These are phyloP conservation scores for Vitis cinerea DNA, from an alignment of 164 flowering plant species.

Conservation along the genomic window DNA sequence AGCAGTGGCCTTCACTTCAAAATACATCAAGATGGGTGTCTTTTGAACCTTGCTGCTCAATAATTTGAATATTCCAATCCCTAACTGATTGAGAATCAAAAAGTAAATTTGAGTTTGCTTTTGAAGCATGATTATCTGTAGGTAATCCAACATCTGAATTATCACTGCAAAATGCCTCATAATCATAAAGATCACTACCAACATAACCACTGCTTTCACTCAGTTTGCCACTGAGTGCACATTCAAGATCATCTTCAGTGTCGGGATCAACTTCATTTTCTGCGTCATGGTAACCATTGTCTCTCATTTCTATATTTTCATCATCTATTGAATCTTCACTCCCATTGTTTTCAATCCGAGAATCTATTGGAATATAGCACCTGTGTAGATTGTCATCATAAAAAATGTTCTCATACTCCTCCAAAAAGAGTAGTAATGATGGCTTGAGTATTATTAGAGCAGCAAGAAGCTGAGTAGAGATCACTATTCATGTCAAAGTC, in stretches of 20 bases:
- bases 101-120: not conserved
- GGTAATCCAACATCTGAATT: slow-evolving; percentile 39
- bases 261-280: slow-evolving; percentile 80
- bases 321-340: slow-evolving; percentile 86
- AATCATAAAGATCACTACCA: slow-evolving; percentile 88
- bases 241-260: slow-evolving; percentile 71
- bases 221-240: slow-evolving; percentile 71
- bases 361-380: too few species aligned
- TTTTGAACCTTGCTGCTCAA: too few species aligned
- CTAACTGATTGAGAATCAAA: slow-evolving; percentile 26
- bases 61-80: slow-evolving; percentile 6
- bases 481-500: slow-evolving; percentile 61
- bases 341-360: slow-evolving; percentile 26
- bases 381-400: too few species aligned
- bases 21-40: not conserved
- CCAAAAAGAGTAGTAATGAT: too few species aligned
- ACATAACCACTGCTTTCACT: slow-evolving; percentile 89
- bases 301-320: slow-evolving; percentile 61
- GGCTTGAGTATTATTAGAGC: slow-evolving; percentile 93
- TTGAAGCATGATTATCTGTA: too few species aligned
- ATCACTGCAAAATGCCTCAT: slow-evolving; percentile 73
- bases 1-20: slow-evolving; percentile 62
- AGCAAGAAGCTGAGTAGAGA: slow-evolving; percentile 94
- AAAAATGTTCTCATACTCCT: too few species aligned
- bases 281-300: slow-evolving; percentile 85